Conservation (phyloP, 345 rosid genomes). For the Streptanthus diversifolius region DNA sequence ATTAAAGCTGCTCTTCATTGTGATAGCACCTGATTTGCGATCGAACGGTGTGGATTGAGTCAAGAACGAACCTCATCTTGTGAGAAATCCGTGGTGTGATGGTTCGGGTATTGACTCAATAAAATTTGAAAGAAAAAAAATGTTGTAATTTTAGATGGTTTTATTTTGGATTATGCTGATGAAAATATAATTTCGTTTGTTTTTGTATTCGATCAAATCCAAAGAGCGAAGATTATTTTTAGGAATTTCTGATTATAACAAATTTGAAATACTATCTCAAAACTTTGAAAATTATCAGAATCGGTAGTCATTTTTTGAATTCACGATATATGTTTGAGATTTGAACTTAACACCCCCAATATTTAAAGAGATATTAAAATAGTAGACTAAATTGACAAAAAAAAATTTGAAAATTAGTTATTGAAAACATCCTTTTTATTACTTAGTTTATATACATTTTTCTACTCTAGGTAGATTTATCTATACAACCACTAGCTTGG, state of each 20-base stretch:
- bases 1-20: constrained; percentile 85
- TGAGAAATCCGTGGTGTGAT: neutral
- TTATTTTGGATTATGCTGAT: neutral
- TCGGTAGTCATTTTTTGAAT: too few relatives aligned
- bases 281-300: too few relatives aligned
- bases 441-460: too few relatives aligned
- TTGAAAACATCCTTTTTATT: too few relatives aligned
- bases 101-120: constrained; percentile 43
- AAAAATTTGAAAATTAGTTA: neutral
- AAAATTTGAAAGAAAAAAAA: neutral
- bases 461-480: neutral
- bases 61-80: constrained; percentile 41
- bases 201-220: neutral
- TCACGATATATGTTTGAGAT: too few relatives aligned
- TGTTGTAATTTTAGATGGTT: neutral
- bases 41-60: constrained; percentile 26
- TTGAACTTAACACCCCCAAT: too few relatives aligned
- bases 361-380: too few relatives aligned
- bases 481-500: neutral
- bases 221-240: neutral
- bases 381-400: too few relatives aligned
- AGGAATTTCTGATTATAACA: neutral
- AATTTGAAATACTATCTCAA: neutral
- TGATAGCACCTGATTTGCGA: constrained; percentile 42
- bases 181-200: neutral